These are phyloP conservation scores for Saturnispora mendoncae DNA, from an alignment of 805 yeast genomes.

Conservation along the genomic window DNA sequence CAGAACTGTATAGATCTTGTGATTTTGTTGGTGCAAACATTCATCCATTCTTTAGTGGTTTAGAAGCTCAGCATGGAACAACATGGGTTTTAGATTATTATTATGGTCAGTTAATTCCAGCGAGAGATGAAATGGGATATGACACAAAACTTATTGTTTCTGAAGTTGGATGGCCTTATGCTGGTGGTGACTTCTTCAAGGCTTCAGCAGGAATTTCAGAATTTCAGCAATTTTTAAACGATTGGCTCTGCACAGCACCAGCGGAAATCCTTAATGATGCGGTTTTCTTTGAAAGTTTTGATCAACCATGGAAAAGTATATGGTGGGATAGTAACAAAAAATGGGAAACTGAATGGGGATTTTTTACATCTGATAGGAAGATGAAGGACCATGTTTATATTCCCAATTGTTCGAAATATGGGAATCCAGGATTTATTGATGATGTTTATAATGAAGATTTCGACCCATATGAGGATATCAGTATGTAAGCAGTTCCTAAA, in stretches of 20 bases:
- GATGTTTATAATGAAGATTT: neutral
- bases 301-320: conserved; percentile 59
- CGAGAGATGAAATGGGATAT: conserved; percentile 20
- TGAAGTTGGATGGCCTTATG: conserved; percentile 68
- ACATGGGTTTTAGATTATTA: conserved; percentile 46
- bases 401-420: neutral
- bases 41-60: conserved; percentile 34
- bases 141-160: conserved; percentile 35
- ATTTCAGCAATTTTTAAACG: conserved; percentile 39
- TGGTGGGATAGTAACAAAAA: conserved; percentile 38
- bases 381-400: conserved; percentile 28
- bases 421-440: neutral
- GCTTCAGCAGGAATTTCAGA: conserved; percentile 40
- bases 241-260: conserved; percentile 43
- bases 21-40: conserved; percentile 52
- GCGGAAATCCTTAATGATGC: conserved; percentile 33
- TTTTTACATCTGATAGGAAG: conserved; percentile 42
- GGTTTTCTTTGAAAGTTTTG: conserved; percentile 63
- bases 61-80: conserved; percentile 36
- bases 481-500: too few species aligned
- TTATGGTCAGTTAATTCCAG: conserved; percentile 35
- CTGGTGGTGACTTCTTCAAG: conserved; percentile 41
- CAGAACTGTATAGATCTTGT: conserved; percentile 32
- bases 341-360: conserved; percentile 72
- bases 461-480: neutral